phyloP scores from a whole-genome alignment of 345 rosid genomes.

The Trapa incisa region DNA sequence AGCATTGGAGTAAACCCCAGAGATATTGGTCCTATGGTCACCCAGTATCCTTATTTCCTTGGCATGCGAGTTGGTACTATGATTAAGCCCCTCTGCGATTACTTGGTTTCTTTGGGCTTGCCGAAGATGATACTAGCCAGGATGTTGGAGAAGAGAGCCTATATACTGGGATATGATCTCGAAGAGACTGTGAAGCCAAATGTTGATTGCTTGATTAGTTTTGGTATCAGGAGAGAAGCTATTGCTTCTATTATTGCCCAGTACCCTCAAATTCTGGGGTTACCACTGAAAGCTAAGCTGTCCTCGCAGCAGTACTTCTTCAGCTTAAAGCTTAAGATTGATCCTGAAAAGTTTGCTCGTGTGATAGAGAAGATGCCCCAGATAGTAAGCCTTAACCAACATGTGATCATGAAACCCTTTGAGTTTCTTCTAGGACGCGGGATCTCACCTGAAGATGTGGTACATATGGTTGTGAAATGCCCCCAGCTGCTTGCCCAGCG shows the following conservation, averaged over 20 bases:
- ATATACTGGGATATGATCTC: slow-evolving; percentile 73
- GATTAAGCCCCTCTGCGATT: slow-evolving; percentile 76
- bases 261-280: slow-evolving; percentile 66
- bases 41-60: slow-evolving; percentile 71
- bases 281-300: slow-evolving; percentile 80
- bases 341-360: slow-evolving; percentile 65
- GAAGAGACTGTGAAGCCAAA: slow-evolving; percentile 83
- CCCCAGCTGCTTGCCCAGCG: slow-evolving; percentile 56
- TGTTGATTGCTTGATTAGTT: slow-evolving; percentile 69
- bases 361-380: slow-evolving; percentile 88
- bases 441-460: slow-evolving; percentile 42
- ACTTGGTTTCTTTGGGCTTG: slow-evolving; percentile 56
- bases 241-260: slow-evolving; percentile 55
- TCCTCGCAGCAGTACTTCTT: slow-evolving; percentile 82
- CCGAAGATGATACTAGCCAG: slow-evolving; percentile 70
- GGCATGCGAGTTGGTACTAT: slow-evolving; percentile 91
- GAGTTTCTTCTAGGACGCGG: slow-evolving; percentile 69
- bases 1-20: slow-evolving; percentile 87
- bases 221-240: slow-evolving; percentile 52
- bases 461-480: slow-evolving; percentile 69
- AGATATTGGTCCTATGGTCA: slow-evolving; percentile 91
- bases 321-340: slow-evolving; percentile 69
- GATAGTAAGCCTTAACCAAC: slow-evolving; percentile 70
- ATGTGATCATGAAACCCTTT: slow-evolving; percentile 65
- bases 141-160: slow-evolving; percentile 81